Evolutionary conservation across 495 filamentous ascomycete species (phyloP).

Genomic region (Penicillium odoratum): DNA sequence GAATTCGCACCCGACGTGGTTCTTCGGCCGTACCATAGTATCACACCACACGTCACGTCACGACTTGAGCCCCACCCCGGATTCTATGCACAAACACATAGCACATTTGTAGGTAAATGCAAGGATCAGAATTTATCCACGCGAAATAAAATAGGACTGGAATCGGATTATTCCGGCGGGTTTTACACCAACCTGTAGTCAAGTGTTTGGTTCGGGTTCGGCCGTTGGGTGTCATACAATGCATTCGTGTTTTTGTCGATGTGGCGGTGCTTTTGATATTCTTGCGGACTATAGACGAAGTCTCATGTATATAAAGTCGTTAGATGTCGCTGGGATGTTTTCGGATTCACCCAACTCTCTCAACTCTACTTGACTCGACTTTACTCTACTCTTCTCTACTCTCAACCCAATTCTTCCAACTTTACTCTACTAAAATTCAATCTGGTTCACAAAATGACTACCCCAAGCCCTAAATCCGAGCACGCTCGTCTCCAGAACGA

Average conservation of each 20-base stretch:
- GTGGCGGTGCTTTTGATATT: not conserved
- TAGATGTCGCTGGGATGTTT: not conserved
- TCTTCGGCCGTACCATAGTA: not conserved
- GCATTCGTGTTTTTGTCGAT: not conserved
- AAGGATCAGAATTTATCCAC: not conserved
- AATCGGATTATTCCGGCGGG: not conserved
- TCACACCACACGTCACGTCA: not conserved
- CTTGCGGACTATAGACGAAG: not conserved
- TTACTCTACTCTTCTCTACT: not conserved
- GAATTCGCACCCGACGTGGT: not conserved
- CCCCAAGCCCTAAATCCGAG: constrained; percentile 8
- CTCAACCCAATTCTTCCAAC: not conserved
- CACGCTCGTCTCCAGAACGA: constrained; percentile 39
- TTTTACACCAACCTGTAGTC: not conserved
- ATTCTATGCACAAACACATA: not conserved
- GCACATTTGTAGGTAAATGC: not conserved
- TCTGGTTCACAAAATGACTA: constrained; percentile 9
- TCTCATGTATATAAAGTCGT: not conserved
- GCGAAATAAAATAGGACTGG: not conserved
- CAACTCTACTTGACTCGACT: not conserved
- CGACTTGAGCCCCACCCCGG: not conserved
- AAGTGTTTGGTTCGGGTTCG: not conserved
- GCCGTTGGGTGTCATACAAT: constrained; percentile 3
- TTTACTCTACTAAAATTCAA: not conserved
- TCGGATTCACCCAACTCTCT: not conserved